These are phyloP conservation scores for Tilletia caries DNA, from an alignment of 1,284 basidiomycete genomes.

Conservation along the genomic window DNA sequence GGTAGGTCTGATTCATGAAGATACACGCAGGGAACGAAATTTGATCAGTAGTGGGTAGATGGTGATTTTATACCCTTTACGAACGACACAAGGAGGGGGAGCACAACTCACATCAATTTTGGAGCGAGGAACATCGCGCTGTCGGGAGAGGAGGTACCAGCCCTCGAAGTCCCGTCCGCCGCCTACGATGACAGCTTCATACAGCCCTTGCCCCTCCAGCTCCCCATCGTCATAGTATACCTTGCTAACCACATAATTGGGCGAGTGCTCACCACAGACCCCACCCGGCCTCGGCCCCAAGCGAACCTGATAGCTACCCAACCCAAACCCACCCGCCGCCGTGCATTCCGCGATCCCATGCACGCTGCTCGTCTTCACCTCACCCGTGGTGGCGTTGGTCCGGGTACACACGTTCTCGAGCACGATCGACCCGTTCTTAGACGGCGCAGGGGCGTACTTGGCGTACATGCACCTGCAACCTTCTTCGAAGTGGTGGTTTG, in stretches of 20 bases:
- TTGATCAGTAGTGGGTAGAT: background rate
- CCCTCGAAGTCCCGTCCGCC: background rate
- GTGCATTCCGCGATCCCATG: background rate
- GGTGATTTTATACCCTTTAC: too few relatives aligned
- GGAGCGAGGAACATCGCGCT: background rate
- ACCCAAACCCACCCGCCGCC: background rate
- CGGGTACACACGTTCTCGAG: constrained; percentile 8
- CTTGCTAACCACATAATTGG: background rate
- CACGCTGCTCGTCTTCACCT: background rate
- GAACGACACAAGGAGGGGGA: background rate
- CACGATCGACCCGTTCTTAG: background rate
- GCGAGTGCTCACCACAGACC: background rate
- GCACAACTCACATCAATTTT: background rate
- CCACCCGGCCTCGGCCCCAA: background rate
- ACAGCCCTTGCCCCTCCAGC: background rate
- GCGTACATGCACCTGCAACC: background rate
- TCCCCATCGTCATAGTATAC: background rate
- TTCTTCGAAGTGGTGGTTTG: background rate
- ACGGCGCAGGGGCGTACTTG: background rate
- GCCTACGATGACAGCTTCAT: background rate
- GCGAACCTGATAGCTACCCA: background rate
- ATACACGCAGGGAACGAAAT: background rate
- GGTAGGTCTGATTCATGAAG: background rate
- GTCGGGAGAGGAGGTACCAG: background rate
- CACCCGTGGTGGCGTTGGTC: background rate